Conservation (phyloP, 2,329 filamentous ascomycete species). For the Ophiostoma ips region DNA sequence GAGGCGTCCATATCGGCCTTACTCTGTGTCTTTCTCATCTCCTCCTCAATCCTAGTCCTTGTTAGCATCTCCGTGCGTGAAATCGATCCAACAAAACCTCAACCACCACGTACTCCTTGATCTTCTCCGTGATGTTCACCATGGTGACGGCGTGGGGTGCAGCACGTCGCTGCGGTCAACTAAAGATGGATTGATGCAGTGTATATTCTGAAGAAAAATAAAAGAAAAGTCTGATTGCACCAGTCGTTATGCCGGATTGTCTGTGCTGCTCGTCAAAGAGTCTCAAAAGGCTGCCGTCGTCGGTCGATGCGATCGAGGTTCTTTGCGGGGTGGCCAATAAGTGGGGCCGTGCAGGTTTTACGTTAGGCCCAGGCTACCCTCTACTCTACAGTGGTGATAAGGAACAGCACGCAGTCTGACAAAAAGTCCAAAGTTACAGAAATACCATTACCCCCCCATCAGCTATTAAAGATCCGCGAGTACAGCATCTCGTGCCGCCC, state of each 20-base stretch:
- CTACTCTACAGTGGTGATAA: too few relatives aligned
- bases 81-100: too few relatives aligned
- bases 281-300: not conserved
- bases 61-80: not conserved
- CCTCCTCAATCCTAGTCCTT: slow-evolving; percentile 84
- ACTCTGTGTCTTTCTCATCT: slow-evolving; percentile 99
- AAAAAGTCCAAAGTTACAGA: too few relatives aligned
- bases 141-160: slow-evolving; percentile 39
- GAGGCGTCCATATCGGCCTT: slow-evolving; percentile 17
- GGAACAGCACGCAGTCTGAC: too few relatives aligned
- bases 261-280: not conserved
- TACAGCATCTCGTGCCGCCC: slow-evolving; percentile 73
- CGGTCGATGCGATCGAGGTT: not conserved
- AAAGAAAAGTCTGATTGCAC: not conserved
- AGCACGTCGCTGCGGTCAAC: slow-evolving; percentile 9
- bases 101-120: slow-evolving; percentile 86
- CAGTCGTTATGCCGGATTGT: too few relatives aligned
- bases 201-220: too few relatives aligned
- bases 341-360: not conserved
- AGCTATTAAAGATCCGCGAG: slow-evolving; percentile 79
- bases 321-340: not conserved
- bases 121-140: slow-evolving; percentile 99
- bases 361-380: too few relatives aligned
- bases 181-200: too few relatives aligned
- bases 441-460: slow-evolving; percentile 8